Evolutionary conservation across 768 basidiomycete species (phyloP).

Genomic region (Tylopilus plumbeoviolaceoides): DNA sequence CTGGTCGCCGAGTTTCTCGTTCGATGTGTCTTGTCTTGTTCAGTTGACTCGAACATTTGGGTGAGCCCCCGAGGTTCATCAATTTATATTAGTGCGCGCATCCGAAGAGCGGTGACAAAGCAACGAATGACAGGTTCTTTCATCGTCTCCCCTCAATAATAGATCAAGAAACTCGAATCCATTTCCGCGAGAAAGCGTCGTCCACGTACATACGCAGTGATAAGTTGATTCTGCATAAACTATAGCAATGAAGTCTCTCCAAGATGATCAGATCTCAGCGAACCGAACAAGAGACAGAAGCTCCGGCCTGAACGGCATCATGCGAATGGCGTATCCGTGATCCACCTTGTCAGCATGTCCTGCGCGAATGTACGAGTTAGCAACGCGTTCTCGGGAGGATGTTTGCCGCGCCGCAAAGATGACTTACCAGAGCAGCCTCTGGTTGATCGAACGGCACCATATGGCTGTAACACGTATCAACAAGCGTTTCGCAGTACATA

Average conservation of each 20-base stretch:
- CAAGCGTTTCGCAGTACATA: neutral
- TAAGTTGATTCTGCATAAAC: neutral
- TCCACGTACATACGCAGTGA: neutral
- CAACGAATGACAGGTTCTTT: neutral
- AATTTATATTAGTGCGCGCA: neutral
- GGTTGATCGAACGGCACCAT: conserved; percentile 93
- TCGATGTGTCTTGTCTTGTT: neutral
- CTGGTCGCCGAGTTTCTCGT: neutral
- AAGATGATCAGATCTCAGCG: neutral
- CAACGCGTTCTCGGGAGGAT: neutral
- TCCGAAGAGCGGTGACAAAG: neutral
- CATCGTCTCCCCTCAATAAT: neutral
- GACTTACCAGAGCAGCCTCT: conserved; percentile 71
- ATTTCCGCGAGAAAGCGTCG: neutral
- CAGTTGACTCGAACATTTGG: neutral
- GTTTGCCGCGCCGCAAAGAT: neutral
- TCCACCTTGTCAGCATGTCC: conserved; percentile 62
- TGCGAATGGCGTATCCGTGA: conserved; percentile 47
- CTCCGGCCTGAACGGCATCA: neutral
- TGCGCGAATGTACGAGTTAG: conserved; percentile 19
- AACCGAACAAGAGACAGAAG: neutral
- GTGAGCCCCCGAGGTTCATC: too few species aligned
- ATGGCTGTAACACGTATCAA: conserved; percentile 45
- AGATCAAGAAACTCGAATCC: neutral
- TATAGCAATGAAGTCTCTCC: neutral